Base-by-base conservation (phyloP, 805 yeast genomes). In the Metschnikowia cerradonensis region DNA sequence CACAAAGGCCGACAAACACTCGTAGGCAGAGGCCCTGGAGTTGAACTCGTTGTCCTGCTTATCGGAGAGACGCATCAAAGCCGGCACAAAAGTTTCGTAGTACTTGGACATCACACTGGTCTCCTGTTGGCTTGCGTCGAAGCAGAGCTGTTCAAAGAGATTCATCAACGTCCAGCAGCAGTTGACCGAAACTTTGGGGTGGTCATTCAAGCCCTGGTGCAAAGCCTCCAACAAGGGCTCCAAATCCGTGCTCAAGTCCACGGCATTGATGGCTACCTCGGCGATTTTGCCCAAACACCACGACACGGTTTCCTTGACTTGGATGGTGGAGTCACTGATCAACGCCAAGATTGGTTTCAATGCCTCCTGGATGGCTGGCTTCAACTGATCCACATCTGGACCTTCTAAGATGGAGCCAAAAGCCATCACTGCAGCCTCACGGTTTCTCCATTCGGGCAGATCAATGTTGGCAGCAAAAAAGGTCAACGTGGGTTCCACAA, bases 351-450 rank as follows among this genome's bases (percentile, higher is more conserved):
- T 86, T 19, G 97, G 90, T 33, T 80, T 80, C 55, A 94, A 75
- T 2, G 98, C 97, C 73, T 88, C 92, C 33, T 79, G 81, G 54
- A 92, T 85, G 48, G 90, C 77, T 6, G 71, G 69, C 46, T 80
- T 80, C 61, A 90, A 75, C 62, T 86, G 85, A 2, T 78, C 81
- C 48, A 82, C 79, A 55, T 88, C 91, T 31, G 97, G 97, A 19
- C 99, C 99, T 60, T 90, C 98, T 60, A 94, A 77, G 52, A 94
- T 89, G 11, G 97, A 90, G 33, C 99, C 99, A 66, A 94, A 94
- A 0, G 99, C 97, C 99, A 94, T 94, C 5, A 94, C 97, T 1
- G 98, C 96, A 23, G 98, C 98, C 72, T 94, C 99, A 61, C 96
- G 84, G 49, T 81, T 72, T 69, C 94, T 82, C 99, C 99, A 94